phyloP scores from a whole-genome alignment of 2,329 filamentous ascomycete genomes.

The Botrytis galanthina region DNA sequence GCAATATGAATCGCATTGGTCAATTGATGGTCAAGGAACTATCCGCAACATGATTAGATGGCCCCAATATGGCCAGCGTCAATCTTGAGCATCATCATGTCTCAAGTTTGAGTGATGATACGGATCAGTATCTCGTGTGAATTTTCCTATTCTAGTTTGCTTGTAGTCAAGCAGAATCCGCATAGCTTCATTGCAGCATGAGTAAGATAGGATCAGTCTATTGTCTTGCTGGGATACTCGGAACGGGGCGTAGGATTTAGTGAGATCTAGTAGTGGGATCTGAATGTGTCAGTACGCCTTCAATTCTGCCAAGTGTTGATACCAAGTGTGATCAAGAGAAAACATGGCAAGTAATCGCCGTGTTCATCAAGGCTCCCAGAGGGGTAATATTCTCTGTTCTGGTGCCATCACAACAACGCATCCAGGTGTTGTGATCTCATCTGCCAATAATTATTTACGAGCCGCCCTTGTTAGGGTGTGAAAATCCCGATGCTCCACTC shows the following conservation, averaged over 20 bases:
- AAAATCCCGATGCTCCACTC: conserved; percentile 9
- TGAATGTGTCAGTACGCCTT: not conserved
- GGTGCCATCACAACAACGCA: not conserved
- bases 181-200: not conserved
- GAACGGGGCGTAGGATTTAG: not conserved
- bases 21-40: not conserved
- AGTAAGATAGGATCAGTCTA: not conserved
- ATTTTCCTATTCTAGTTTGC: not conserved
- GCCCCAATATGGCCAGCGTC: conserved; percentile 13
- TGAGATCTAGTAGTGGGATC: not conserved
- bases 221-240: not conserved
- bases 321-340: not conserved
- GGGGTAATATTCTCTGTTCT: not conserved
- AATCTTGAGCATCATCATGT: conserved; percentile 8
- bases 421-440: not conserved
- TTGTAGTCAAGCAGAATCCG: not conserved
- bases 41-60: not conserved
- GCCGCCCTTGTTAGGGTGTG: not conserved
- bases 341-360: not conserved
- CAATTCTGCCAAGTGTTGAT: not conserved
- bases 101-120: not conserved
- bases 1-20: not conserved
- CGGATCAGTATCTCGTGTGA: not conserved
- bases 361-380: not conserved
- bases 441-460: not conserved